Percentiles rank a stretch among this genome's conserved stretches.
Conservation (phyloP, 768 basidiomycete species). For the Coprinopsis sp. region DNA sequence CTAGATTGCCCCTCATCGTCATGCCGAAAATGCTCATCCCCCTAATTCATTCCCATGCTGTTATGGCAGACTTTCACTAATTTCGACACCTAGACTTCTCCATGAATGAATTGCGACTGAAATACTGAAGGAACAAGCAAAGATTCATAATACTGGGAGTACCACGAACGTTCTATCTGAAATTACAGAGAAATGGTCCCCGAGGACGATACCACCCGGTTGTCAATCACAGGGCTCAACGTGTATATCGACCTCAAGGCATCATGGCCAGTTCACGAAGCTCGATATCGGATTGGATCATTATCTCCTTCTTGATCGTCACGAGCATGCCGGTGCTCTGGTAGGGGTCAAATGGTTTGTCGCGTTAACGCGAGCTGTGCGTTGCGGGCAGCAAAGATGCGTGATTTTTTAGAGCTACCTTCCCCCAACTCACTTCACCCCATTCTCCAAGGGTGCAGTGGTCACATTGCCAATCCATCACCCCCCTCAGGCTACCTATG, state of each 20-base stretch:
- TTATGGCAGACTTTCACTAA: no score
- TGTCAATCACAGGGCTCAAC: neutral
- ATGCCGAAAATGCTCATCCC: no score
- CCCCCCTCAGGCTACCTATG: slow-evolving; percentile 2
- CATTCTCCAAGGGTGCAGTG: slow-evolving; percentile 26
- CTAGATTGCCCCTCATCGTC: no score
- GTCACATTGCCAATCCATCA: neutral
- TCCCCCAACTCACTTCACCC: slow-evolving; percentile 29
- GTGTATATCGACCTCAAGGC: slow-evolving; percentile 24
- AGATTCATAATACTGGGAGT: no score
- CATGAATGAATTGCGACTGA: no score
- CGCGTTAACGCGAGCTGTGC: slow-evolving; percentile 29
- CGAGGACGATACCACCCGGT: no score
- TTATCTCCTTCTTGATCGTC: slow-evolving; percentile 29
- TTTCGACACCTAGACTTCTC: no score
- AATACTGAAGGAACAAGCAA: no score
- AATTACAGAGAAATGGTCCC: no score
- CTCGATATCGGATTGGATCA: slow-evolving; percentile 34
- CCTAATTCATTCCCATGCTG: no score
- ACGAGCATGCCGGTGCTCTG: slow-evolving; percentile 32
- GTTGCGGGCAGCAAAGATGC: slow-evolving; percentile 11
- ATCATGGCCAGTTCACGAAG: slow-evolving; percentile 37
- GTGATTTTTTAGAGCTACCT: slow-evolving; percentile 21
- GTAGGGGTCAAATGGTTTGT: slow-evolving; percentile 24
- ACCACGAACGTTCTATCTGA: no score